Base-by-base conservation (phyloP, 2,329 filamentous ascomycete genomes). In the Botryosphaeria agaves region DNA sequence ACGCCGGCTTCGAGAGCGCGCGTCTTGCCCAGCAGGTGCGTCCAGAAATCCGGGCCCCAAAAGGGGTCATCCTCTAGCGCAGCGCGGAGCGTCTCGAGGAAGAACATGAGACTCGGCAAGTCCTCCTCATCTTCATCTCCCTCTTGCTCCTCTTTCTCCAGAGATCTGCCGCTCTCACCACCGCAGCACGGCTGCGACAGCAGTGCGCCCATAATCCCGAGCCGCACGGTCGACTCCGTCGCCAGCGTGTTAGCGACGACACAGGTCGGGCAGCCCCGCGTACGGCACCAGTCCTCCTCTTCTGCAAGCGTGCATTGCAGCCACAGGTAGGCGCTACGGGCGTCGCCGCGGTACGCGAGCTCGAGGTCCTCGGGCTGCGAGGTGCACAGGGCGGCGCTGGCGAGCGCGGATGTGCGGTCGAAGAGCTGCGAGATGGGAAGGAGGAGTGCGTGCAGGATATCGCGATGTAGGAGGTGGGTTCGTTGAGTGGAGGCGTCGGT, bases 371-470 rank as follows among this genome's bases (percentile, higher is more conserved):
- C 56, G 11, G 55, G 53, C 34, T 57, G 58, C 24, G 48, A 47
- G 18, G 55, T 59, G 34, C 61, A 59, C 7, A 69, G 53, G 1
- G 57, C 59, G 14, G 56, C 56, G 18, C 59, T 52, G 2, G 68
- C 68, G 18, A 69, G 53, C 1, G 53, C 54, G 18, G 60, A 59
- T n/a, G 68, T 65, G 37, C 65, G 63, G 34, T 59, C 55, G 47
- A 65, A 66, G 31, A 72, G 57, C 36, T 67, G 55, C 19, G 68
- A 64, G 6, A 72, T 50, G n/a, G 68, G 69, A 29, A 68, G 61
- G 31, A 70, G 56, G 9, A 72, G 54, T 19, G 66, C 66, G 39
- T 72, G 67, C 31, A 71, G 61, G 31, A 72, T 59, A 36, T 72
- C 66, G 41, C 68, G 66, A 38, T 70, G 65, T 14, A 70, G 54